These are phyloP conservation scores for Aeminium ludgeri DNA, from an alignment of 495 filamentous ascomycete genomes.

Conservation along the genomic window DNA sequence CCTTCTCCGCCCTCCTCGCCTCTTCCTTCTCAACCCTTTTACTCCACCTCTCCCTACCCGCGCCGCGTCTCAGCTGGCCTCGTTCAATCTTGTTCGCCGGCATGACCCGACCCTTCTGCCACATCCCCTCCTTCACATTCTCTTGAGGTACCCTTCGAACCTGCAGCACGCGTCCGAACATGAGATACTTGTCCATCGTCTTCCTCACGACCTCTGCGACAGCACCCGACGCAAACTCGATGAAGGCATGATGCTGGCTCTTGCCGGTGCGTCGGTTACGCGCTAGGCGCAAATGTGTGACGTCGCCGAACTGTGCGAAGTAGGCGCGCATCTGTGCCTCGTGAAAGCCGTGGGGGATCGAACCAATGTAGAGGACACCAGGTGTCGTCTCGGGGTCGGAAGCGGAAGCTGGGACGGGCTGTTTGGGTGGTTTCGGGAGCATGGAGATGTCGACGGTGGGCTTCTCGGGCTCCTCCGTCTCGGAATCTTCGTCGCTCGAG, in stretches of 20 bases:
- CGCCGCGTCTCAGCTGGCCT: constrained; percentile 48
- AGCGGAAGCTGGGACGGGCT: constrained; percentile 1
- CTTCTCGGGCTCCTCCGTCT: constrained; percentile 28
- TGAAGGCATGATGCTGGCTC: constrained; percentile 81
- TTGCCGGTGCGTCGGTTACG: constrained; percentile 78
- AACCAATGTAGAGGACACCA: constrained; percentile 75
- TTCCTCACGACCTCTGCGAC: constrained; percentile 79
- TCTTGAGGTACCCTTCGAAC: constrained; percentile 60
- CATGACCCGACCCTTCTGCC: constrained; percentile 54
- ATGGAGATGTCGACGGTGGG: constrained; percentile 40
- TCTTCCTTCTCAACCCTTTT: constrained; percentile 54
- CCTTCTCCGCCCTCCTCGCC: constrained; percentile 44
- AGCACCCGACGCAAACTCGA: constrained; percentile 63
- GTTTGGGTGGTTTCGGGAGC: constrained; percentile 40
- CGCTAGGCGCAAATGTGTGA: constrained; percentile 66
- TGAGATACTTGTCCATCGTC: constrained; percentile 95
- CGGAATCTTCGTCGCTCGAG: constrained; percentile 48
- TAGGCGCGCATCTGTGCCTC: constrained; percentile 88
- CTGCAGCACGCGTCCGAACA: constrained; percentile 83
- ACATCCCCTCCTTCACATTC: constrained; percentile 63
- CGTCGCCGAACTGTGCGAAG: constrained; percentile 86
- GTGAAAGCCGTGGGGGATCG: constrained; percentile 89
- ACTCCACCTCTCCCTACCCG: constrained; percentile 58
- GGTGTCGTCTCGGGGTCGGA: constrained; percentile 33
- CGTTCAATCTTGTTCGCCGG: constrained; percentile 75